Evolutionary conservation across 176 grass and related monocot genomes (phyloP).

Genomic region (Musa troglodytarum): DNA sequence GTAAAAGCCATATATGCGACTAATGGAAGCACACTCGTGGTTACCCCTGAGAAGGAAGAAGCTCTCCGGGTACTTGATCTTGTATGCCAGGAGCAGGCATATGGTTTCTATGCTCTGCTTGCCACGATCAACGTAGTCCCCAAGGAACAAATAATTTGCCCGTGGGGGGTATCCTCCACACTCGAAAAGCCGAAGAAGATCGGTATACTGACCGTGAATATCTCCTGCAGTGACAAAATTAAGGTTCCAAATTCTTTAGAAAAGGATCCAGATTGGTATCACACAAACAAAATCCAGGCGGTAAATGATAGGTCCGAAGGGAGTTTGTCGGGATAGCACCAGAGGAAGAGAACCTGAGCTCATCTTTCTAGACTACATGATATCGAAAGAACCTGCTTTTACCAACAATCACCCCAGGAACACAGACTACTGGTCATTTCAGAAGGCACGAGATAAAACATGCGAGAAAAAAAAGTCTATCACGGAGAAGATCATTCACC

Average conservation of each 20-base stretch:
- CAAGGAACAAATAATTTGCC: constrained; percentile 12
- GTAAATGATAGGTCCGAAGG: no score
- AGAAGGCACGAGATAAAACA: no score
- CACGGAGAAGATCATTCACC: no score
- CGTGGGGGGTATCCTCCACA: constrained; percentile 3
- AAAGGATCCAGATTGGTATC: no score
- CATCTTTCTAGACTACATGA: no score
- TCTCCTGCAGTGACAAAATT: not conserved
- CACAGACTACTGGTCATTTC: no score
- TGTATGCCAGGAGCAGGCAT: constrained; percentile 13
- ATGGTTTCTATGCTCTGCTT: constrained; percentile 16
- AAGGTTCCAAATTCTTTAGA: not conserved
- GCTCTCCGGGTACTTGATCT: constrained; percentile 15
- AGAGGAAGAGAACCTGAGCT: no score
- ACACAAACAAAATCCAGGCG: no score
- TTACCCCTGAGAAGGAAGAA: constrained; percentile 13
- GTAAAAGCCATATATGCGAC: constrained; percentile 13
- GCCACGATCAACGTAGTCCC: constrained; percentile 5
- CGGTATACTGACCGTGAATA: constrained; percentile 10
- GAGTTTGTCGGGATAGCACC: no score
- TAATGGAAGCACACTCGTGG: constrained; percentile 13
- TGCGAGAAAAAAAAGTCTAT: no score
- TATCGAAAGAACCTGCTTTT: no score
- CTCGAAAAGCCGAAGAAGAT: constrained; percentile 11
- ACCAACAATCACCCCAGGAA: no score